Evolutionary conservation across 2,329 filamentous ascomycete genomes (phyloP), one percentile per base, ranked within the genome.

Genomic region (Fusarium euwallaceae): DNA sequence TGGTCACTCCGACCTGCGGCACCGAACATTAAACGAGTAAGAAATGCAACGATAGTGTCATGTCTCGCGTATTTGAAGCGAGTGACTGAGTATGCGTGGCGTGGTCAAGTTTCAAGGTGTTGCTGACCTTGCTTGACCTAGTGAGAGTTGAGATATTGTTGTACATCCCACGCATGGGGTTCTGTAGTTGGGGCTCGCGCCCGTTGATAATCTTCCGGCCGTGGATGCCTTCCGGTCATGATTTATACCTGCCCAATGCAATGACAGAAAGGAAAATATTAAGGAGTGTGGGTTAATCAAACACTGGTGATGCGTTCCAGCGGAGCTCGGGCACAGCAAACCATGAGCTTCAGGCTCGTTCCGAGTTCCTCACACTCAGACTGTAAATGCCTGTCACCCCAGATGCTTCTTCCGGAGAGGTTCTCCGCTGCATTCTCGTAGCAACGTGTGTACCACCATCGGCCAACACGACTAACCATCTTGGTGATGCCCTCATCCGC

Each of bases 401-500:
- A 98, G 75, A 98, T 94, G 81, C 93, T 90, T 70, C 79, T 81
- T 81, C 60, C 87, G 77, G 36, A 85, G 81, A 69, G 68, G 39
- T 73, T 69, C n/a, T 89, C 82, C 10, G 92, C 86, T 6, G 89
- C 87, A 66, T 89, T 90, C 83, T 98, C 96, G 81, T 98, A 98
- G 86, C 96, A 98, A 62, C 93, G 91, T 11, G 91, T 94, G 83
- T 98, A 98, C 97, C 97, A 99, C 95, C 96, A 98, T 51, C 97
- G 90, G 2, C 95, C 96, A 12, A 98, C 96, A 72, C 92, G 93
- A 17, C 95, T 93, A 24, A 98, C 95, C 88, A 97, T 97, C 80
- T 94, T 95, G 16, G 95, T 94, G 80, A 98, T 98, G 75, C 91
- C 92, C 79, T 95, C 94, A 76, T 98, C 95, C 24, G 93, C 92